A percentile compares a stretch with the other conserved stretches of the same genome.
phyloP scores from a whole-genome alignment of 1,284 basidiomycete genomes.

The Fomes fomentarius region DNA sequence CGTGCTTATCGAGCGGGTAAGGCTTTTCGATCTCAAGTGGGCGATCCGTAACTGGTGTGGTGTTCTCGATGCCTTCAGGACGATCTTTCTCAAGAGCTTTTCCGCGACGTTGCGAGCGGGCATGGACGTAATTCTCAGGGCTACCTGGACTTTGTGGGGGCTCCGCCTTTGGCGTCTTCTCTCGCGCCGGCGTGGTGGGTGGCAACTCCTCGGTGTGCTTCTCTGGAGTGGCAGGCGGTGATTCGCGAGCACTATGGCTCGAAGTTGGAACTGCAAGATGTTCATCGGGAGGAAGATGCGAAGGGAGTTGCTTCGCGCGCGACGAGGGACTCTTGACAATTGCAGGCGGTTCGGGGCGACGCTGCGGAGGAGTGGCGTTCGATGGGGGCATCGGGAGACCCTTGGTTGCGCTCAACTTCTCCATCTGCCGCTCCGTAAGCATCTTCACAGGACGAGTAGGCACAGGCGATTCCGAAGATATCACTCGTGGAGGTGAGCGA shows the following conservation, averaged over 20 bases:
- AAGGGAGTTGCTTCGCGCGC: conserved; percentile 1
- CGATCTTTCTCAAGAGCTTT: conserved; percentile 44
- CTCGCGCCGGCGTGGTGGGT: not conserved
- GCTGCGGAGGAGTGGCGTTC: conserved; percentile 1
- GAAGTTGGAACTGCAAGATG: not conserved
- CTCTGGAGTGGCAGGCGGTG: conserved; percentile 7
- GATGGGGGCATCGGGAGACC: conserved; percentile 1
- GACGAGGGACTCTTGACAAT: conserved; percentile 11
- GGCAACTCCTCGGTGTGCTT: not conserved
- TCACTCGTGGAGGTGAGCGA: conserved; percentile 16
- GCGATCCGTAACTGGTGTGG: conserved; percentile 13
- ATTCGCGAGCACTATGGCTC: not conserved
- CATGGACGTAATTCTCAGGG: conserved; percentile 41
- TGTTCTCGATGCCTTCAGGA: conserved; percentile 31
- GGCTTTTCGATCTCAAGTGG: conserved; percentile 26
- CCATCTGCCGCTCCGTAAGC: conserved; percentile 35
- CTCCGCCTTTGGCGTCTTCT: conserved; percentile 3
- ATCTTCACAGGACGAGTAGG: conserved; percentile 27
- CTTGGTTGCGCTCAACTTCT: conserved; percentile 28
- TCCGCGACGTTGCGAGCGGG: conserved; percentile 44
- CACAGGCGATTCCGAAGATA: conserved; percentile 24
- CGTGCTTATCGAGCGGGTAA: conserved; percentile 56
- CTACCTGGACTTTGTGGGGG: conserved; percentile 33
- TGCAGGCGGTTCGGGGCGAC: conserved; percentile 13
- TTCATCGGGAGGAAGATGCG: conserved; percentile 1